Percentiles rank a stretch among this genome's conserved stretches.
Evolutionary conservation across 495 filamentous ascomycete genomes (phyloP).

Genomic region (Neurospora tetraspora): DNA sequence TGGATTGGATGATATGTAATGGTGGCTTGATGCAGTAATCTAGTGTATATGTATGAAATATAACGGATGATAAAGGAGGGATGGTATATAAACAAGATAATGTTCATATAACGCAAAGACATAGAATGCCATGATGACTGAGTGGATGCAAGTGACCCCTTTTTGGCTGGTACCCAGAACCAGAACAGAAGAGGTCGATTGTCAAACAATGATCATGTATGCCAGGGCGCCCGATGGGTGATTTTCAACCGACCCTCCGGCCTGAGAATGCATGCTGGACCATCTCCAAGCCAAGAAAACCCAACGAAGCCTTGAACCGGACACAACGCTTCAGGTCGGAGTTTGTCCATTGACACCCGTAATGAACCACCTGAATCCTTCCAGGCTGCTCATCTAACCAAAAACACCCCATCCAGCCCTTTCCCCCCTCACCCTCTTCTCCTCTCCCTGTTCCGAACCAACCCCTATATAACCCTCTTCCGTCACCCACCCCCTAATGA

Average conservation of each 20-base stretch:
- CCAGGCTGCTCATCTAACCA: not conserved
- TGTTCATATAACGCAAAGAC: not conserved
- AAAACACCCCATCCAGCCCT: not conserved
- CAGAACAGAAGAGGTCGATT: not conserved
- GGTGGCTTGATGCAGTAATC: not conserved
- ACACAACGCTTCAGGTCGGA: not conserved
- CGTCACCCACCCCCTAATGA: constrained; percentile 34
- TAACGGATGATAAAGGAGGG: not conserved
- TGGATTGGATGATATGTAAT: not conserved
- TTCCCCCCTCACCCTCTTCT: no score
- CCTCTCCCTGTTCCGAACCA: not conserved
- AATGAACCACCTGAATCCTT: not conserved
- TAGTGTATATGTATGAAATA: not conserved
- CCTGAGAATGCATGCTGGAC: not conserved
- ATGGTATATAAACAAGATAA: not conserved
- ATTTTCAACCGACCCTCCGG: not conserved
- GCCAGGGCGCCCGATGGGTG: not conserved
- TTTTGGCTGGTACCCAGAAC: not conserved
- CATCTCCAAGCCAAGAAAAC: not conserved
- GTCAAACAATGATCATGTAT: not conserved
- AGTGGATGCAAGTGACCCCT: not conserved
- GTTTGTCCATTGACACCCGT: not conserved
- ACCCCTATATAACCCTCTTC: not conserved
- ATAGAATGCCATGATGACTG: not conserved
- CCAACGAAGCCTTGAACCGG: not conserved